These are phyloP conservation scores for Oehlia diaphana DNA, from an alignment of 192 early-diverging fungal species.

Conservation along the genomic window DNA sequence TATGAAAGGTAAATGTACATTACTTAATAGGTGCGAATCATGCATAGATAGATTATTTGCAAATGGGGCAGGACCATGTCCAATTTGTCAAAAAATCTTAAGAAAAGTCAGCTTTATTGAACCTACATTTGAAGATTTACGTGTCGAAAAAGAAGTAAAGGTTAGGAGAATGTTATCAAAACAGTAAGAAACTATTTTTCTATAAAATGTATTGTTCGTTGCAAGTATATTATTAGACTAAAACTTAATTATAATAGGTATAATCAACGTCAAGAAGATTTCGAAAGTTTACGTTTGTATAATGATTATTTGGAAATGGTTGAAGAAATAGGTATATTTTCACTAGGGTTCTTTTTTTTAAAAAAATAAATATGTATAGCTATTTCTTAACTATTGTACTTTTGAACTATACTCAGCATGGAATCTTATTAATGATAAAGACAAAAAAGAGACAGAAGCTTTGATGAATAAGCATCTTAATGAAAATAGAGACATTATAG, in stretches of 20 bases:
- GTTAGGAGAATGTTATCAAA: conserved; percentile 73
- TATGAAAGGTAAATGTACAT: neutral
- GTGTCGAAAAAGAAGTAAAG: conserved; percentile 92
- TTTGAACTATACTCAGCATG: conserved; percentile 48
- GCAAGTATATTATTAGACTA: too few species aligned
- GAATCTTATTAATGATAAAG: conserved; percentile 77
- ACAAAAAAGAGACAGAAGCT: conserved; percentile 72
- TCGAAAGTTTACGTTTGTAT: conserved; percentile 68
- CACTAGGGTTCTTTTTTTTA: neutral
- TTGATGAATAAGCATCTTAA: conserved; percentile 65
- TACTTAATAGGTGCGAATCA: conserved; percentile 73
- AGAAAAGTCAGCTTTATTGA: conserved; percentile 82
- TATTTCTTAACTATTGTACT: neutral
- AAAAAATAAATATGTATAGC: too few species aligned
- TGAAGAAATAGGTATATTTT: conserved; percentile 71
- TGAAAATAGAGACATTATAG: conserved; percentile 80
- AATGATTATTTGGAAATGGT: conserved; percentile 94
- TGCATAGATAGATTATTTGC: conserved; percentile 87
- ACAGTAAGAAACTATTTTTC: conserved; percentile 46
- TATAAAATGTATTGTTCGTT: neutral
- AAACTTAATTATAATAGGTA: neutral
- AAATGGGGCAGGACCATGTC: conserved; percentile 84
- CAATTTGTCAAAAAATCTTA: conserved; percentile 75
- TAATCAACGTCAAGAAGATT: conserved; percentile 84
- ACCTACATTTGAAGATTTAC: conserved; percentile 93